These are phyloP conservation scores for Colletotrichum camelliae DNA, from an alignment of 2,329 filamentous ascomycete genomes.

Conservation along the genomic window DNA sequence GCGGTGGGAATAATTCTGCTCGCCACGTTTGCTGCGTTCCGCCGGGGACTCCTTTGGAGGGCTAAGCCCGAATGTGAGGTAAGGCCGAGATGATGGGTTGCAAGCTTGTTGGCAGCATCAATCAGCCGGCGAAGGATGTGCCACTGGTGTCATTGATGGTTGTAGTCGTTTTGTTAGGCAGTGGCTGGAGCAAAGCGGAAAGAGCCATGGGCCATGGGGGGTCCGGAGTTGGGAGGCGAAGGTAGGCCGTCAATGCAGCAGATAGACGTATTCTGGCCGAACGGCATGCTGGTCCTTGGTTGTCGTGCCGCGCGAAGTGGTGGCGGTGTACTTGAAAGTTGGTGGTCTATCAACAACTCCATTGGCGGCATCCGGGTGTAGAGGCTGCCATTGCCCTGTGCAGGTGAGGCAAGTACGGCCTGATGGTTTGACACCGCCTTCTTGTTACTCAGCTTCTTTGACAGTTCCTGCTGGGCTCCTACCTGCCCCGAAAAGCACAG, in stretches of 20 bases:
- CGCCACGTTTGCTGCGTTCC: constrained; percentile 1
- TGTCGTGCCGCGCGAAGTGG: neutral
- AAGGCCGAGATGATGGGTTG: neutral
- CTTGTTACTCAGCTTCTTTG: neutral
- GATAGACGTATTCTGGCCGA: neutral
- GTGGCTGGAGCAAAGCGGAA: neutral
- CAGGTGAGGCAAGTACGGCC: neutral
- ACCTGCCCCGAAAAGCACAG: neutral
- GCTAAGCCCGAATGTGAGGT: neutral
- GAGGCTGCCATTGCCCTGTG: neutral
- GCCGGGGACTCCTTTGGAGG: neutral
- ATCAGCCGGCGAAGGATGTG: neutral
- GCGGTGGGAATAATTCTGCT: neutral
- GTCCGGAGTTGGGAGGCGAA: neutral
- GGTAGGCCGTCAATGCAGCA: neutral
- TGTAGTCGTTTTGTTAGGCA: neutral
- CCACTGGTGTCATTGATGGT: neutral
- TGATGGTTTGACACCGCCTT: neutral
- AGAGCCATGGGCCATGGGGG: neutral
- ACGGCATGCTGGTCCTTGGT: neutral
- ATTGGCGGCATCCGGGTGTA: neutral
- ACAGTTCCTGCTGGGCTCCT: neutral
- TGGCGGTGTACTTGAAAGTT: neutral
- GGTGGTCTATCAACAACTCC: neutral
- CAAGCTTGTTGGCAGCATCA: neutral